Conservation (phyloP, 148 eudicot species). For the Camellia granthamiana region DNA sequence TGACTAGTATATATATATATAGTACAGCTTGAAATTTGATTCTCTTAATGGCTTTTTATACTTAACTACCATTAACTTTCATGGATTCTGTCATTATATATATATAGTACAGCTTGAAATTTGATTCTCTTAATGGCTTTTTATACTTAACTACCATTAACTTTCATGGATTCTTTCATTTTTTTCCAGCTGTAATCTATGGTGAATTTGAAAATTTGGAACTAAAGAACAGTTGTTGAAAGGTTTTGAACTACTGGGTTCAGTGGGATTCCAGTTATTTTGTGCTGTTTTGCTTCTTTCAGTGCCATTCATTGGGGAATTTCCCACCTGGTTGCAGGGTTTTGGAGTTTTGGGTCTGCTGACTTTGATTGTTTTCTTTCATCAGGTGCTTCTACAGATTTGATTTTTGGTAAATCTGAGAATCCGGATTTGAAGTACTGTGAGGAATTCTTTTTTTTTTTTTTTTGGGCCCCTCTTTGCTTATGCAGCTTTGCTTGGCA, state of each 20-base stretch:
- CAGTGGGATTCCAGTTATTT: background rate
- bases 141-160: background rate
- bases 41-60: background rate
- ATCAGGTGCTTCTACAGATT: background rate
- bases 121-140: background rate
- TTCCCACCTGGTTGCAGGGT: background rate
- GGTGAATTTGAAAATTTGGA: background rate
- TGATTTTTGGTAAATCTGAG: background rate
- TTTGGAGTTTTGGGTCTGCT: background rate
- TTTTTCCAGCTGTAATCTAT: background rate
- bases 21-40: slow-evolving; percentile 3
- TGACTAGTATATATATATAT: background rate
- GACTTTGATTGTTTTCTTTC: background rate
- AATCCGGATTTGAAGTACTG: background rate
- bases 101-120: background rate
- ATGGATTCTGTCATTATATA: too few relatives aligned
- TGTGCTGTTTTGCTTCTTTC: background rate
- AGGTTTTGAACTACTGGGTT: background rate
- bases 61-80: background rate
- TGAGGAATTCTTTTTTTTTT: background rate
- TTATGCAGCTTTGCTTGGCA: background rate
- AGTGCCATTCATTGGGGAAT: background rate
- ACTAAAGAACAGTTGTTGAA: background rate
- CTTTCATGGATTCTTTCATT: background rate
- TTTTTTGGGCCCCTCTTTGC: background rate